Evolutionary conservation across 2,329 filamentous ascomycete species (phyloP).

Genomic region (Ceratocystis lukuohia): DNA sequence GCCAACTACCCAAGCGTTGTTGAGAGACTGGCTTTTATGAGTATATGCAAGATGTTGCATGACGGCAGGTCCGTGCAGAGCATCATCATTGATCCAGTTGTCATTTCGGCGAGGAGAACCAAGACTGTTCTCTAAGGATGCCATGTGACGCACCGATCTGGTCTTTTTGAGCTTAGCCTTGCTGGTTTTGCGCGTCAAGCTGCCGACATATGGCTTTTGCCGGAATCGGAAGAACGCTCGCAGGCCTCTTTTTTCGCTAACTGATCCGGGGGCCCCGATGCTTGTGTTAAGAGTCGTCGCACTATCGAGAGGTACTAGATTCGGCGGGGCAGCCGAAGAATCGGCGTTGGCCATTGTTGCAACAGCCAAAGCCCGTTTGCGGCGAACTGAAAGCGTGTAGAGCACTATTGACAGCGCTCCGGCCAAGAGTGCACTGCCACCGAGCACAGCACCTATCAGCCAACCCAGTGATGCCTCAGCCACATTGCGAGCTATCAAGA

Average conservation of each 20-base stretch:
- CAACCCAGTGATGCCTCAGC: slow-evolving; percentile 24
- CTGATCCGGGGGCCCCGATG: too few relatives aligned
- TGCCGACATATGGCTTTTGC: slow-evolving; percentile 2
- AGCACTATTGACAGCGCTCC: slow-evolving; percentile 32
- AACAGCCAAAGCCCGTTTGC: slow-evolving; percentile 19
- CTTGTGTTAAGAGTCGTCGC: background rate
- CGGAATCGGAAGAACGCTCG: slow-evolving; percentile 1
- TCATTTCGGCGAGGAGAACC: slow-evolving; percentile 1
- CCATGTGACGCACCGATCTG: background rate
- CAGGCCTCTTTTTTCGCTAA: background rate
- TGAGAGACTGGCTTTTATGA: background rate
- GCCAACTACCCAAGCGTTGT: slow-evolving; percentile 9
- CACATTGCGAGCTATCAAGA: background rate
- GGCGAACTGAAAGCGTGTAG: slow-evolving; percentile 28
- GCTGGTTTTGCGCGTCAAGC: background rate
- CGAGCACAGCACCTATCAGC: slow-evolving; percentile 35
- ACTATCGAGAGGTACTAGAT: slow-evolving; percentile 7
- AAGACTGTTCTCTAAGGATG: background rate
- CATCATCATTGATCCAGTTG: slow-evolving; percentile 15
- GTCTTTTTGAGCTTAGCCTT: background rate
- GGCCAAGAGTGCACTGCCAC: slow-evolving; percentile 36
- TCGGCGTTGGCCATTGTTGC: background rate
- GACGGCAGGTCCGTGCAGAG: slow-evolving; percentile 5
- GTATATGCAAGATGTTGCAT: background rate
- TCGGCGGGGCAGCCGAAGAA: background rate